These are phyloP conservation scores for Agarophyton chilense DNA, from an alignment of 23 red algal genomes.

Conservation along the genomic window DNA sequence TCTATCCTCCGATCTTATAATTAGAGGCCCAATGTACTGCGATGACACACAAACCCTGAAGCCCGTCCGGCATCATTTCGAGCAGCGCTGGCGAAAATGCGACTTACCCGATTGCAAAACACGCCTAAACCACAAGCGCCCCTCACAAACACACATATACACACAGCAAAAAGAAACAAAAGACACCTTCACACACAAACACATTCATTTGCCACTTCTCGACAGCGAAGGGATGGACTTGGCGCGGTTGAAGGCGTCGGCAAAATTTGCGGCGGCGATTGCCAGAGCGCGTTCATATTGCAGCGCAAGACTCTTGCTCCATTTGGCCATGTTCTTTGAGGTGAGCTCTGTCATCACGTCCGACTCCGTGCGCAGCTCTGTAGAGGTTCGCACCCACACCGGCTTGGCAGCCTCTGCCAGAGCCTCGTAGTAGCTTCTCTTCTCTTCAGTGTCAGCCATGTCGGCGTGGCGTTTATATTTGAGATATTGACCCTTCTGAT, in stretches of 20 bases:
- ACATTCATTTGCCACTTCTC: constrained; percentile 26
- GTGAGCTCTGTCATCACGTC: constrained; percentile 74
- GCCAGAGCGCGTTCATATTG: constrained; percentile 65
- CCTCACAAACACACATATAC: background rate
- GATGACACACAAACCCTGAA: too few relatives aligned
- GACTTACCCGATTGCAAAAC: too few relatives aligned
- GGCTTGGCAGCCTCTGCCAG: constrained; percentile 73
- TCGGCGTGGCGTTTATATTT: constrained; percentile 68
- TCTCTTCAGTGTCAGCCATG: constrained; percentile 70
- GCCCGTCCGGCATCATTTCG: too few relatives aligned
- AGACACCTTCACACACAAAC: background rate
- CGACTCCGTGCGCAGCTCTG: constrained; percentile 62
- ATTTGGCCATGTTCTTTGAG: constrained; percentile 70
- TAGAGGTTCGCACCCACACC: constrained; percentile 68
- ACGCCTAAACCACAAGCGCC: too few relatives aligned
- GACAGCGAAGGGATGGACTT: constrained; percentile 55
- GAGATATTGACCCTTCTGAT: constrained; percentile 81
- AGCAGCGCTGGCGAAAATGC: too few relatives aligned
- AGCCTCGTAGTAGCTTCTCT: constrained; percentile 77
- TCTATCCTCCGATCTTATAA: too few relatives aligned
- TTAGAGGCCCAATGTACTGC: too few relatives aligned
- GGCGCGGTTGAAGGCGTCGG: constrained; percentile 65
- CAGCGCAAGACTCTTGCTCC: constrained; percentile 62
- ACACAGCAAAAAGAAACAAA: background rate
- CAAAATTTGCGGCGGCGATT: constrained; percentile 71